Percentiles rank a stretch among this genome's conserved stretches.
These are phyloP conservation scores for Rehmannia glutinosa DNA, from an alignment of 257 asterid species.

Conservation along the genomic window DNA sequence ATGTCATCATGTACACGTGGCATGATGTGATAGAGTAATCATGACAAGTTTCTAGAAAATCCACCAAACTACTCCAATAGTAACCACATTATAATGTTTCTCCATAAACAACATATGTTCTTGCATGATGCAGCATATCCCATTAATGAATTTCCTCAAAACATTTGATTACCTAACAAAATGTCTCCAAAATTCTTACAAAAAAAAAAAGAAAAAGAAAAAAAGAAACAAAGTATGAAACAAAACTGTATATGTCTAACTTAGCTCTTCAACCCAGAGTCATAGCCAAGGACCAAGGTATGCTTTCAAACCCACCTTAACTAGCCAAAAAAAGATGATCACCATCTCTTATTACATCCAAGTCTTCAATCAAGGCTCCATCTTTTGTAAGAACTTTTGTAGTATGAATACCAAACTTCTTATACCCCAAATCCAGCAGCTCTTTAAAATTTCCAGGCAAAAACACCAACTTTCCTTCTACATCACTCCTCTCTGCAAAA, in stretches of 20 bases:
- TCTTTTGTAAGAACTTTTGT: conserved; percentile 43
- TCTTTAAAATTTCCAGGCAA: conserved; percentile 54
- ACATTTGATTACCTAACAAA: not conserved
- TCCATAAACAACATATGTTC: no score
- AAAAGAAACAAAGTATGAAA: not conserved
- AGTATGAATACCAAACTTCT: conserved; percentile 46
- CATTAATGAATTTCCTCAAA: not conserved
- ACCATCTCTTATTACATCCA: conserved; percentile 59
- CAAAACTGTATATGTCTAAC: not conserved
- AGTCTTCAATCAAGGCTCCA: conserved; percentile 59
- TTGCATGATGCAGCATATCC: not conserved
- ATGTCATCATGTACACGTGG: no score
- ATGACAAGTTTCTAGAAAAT: no score
- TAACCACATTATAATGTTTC: no score
- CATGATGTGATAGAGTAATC: no score
- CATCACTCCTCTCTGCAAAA: conserved; percentile 40
- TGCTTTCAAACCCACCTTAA: conserved; percentile 12
- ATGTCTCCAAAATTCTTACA: not conserved
- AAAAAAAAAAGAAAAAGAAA: not conserved
- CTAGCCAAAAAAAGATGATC: conserved; percentile 60
- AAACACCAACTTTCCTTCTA: conserved; percentile 34
- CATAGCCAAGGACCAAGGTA: no score
- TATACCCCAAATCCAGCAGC: conserved; percentile 51
- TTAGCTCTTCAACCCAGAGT: not conserved
- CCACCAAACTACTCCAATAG: no score